These are phyloP conservation scores for Candida corydali DNA, from an alignment of 805 yeast species.

Conservation along the genomic window DNA sequence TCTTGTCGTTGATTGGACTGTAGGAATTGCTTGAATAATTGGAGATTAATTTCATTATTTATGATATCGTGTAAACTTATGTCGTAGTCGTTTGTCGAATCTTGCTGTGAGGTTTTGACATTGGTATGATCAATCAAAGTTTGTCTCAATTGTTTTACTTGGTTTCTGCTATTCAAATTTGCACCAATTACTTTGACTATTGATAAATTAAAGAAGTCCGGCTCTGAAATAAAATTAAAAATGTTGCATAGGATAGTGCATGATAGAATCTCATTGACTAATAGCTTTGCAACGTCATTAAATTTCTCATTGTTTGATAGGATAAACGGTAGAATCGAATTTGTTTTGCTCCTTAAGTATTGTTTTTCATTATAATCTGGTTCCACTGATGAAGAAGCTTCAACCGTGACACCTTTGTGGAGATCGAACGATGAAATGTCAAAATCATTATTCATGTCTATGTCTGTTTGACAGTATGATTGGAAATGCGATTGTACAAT, in stretches of 20 bases:
- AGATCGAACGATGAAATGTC: too few relatives aligned
- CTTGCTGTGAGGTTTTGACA: conserved; percentile 11
- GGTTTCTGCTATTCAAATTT: conserved; percentile 66
- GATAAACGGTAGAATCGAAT: conserved; percentile 44
- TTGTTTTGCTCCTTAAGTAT: conserved; percentile 44
- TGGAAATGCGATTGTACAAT: conserved; percentile 60
- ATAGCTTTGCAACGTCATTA: conserved; percentile 44
- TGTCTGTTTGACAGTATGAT: conserved; percentile 44
- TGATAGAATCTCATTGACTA: conserved; percentile 62
- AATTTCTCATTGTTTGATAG: conserved; percentile 43
- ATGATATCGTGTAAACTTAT: conserved; percentile 49
- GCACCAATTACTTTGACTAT: conserved; percentile 58
- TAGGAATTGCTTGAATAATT: conserved; percentile 21
- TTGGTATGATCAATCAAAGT: conserved; percentile 64
- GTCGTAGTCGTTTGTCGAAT: conserved; percentile 24
- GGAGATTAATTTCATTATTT: conserved; percentile 42
- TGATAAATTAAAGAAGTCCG: conserved; percentile 72
- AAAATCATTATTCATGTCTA: too few relatives aligned
- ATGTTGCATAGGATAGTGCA: conserved; percentile 47
- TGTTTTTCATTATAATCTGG: conserved; percentile 37
- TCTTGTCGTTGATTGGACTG: conserved; percentile 10
- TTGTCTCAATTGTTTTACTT: conserved; percentile 66
- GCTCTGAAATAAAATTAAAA: conserved; percentile 54
- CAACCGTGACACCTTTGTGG: conserved; percentile 53
- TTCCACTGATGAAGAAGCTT: neutral